Base-by-base conservation (phyloP, 2,329 filamentous ascomycete species). In the Calonectria pseudoreteaudii region DNA sequence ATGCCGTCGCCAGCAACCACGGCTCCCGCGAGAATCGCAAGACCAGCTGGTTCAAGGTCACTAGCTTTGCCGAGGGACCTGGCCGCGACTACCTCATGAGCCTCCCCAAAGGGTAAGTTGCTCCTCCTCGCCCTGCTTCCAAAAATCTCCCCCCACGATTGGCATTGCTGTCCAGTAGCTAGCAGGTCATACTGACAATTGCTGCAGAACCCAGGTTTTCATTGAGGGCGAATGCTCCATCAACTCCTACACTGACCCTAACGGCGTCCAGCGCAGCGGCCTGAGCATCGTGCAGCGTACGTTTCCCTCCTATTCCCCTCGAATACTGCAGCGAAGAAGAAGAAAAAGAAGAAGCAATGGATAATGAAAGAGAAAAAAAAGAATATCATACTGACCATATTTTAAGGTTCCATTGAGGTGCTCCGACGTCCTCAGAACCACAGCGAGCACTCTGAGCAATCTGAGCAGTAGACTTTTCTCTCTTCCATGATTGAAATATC, bases 21-120 rank as follows among this genome's bases (percentile, higher is more conserved):
- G 95, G 95, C 18, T 86, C 88, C 74, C 87, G 86, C 77, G 93
- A 96, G 20, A 94, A 94, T 85, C 89, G 91, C 82, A 90, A 92
- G 83, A 94, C 94, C 36, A 97, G 93, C 88, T 98, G 94, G 94
- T 98, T 97, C 90, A 90, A 89, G 72, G 88, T 98, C 70, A 88
- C 92, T 41, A 92, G 89, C 86, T 98, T 98, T 83, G 86, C 87
- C 18, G 92, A 94, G 77, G 94, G 93, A 16, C 85, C 90, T 65
- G 88, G 90, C 83, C 92, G 93, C 81, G 94, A 98, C 76, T 93
- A 91, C 81, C 83, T 98, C 79, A 86, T 94, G 82, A 88, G 86
- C 81, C 85, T 98, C 85, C 91, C 92, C 69, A 98, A 98, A 89
- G 96, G 96, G 94, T 98, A 86, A 84, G 94, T 90, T 73, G 71